Percentiles rank a stretch among this genome's conserved stretches.
These are phyloP conservation scores for Chaetothyriales sp. DNA, from an alignment of 2,329 filamentous ascomycete genomes.

Conservation along the genomic window DNA sequence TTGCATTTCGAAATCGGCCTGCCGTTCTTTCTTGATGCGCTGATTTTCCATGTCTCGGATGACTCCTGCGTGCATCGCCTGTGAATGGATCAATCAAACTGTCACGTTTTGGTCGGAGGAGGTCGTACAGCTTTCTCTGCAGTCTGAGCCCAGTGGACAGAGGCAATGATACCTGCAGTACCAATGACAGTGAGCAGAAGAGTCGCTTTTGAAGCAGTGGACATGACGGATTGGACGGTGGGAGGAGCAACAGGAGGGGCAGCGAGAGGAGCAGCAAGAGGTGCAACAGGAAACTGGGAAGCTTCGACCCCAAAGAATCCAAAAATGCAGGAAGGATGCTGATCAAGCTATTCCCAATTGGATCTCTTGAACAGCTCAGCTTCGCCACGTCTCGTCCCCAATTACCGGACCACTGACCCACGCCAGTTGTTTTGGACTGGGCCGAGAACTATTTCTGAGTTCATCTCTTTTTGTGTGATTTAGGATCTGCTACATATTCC, in stretches of 20 bases:
- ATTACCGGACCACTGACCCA: not conserved
- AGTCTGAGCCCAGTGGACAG: constrained; percentile 82
- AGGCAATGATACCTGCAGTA: constrained; percentile 58
- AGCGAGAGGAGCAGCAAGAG: not conserved
- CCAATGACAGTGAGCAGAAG: constrained; percentile 62
- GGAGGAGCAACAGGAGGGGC: not conserved
- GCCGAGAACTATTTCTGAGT: not conserved
- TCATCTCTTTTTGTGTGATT: not conserved
- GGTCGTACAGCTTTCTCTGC: constrained; percentile 60
- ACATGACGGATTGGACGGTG: constrained; percentile 44
- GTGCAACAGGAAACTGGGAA: not conserved
- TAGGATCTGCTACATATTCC: not conserved
- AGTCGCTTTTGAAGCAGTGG: constrained; percentile 74
- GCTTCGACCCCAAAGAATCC: not conserved
- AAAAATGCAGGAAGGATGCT: not conserved
- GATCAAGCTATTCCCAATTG: not conserved
- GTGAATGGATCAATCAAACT: not conserved
- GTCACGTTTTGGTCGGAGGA: not conserved
- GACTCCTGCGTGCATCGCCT: constrained; percentile 91
- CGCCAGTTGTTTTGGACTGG: not conserved
- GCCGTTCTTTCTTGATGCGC: constrained; percentile 73
- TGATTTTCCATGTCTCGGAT: constrained; percentile 91
- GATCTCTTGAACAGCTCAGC: not conserved
- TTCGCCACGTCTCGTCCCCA: not conserved
- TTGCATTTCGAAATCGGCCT: constrained; percentile 91